Evolutionary conservation across 73 alveolate species (phyloP).

Genomic region (Paramecium tetraurelia): DNA sequence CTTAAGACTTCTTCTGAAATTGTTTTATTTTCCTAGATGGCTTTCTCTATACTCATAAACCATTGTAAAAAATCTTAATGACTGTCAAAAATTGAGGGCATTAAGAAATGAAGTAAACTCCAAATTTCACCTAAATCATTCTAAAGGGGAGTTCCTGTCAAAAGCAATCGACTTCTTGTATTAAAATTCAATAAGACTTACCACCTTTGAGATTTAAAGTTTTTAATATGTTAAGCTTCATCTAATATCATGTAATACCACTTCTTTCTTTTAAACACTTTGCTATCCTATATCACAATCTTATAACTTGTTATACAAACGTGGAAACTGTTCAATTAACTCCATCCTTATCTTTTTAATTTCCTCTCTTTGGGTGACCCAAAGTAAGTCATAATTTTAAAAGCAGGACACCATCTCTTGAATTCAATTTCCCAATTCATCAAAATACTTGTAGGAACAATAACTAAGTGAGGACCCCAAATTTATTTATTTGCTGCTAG

Average conservation of each 20-base stretch:
- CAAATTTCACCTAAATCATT: slow-evolving; percentile 99
- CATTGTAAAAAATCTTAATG: slow-evolving; percentile 66
- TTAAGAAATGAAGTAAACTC: slow-evolving; percentile 98
- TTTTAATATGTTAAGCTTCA: slow-evolving; percentile 99
- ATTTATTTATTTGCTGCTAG: slow-evolving; percentile 89
- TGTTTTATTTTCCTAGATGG: slow-evolving; percentile 84
- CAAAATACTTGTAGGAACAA: slow-evolving; percentile 98
- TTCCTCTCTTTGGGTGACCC: slow-evolving; percentile 97
- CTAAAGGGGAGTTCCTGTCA: slow-evolving; percentile 99
- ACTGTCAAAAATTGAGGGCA: slow-evolving; percentile 87
- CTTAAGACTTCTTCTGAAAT: slow-evolving; percentile 83
- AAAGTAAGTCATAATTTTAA: slow-evolving; percentile 97
- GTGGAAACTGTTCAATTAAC: slow-evolving; percentile 94
- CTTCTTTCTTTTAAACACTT: slow-evolving; percentile 95
- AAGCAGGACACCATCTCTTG: slow-evolving; percentile 99
- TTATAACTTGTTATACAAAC: slow-evolving; percentile 97
- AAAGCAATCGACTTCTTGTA: slow-evolving; percentile 94
- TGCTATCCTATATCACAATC: slow-evolving; percentile 94
- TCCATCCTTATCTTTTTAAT: slow-evolving; percentile 98
- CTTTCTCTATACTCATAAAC: slow-evolving; percentile 92
- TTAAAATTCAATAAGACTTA: slow-evolving; percentile 96
- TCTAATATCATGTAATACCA: slow-evolving; percentile 99
- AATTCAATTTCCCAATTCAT: slow-evolving; percentile 99
- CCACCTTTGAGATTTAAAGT: slow-evolving; percentile 98
- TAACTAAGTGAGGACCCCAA: slow-evolving; percentile 99